Percentiles rank a stretch among this genome's conserved stretches.
These are phyloP conservation scores for Micractinium conductrix DNA, from an alignment of 139 green algal species.

Conservation along the genomic window DNA sequence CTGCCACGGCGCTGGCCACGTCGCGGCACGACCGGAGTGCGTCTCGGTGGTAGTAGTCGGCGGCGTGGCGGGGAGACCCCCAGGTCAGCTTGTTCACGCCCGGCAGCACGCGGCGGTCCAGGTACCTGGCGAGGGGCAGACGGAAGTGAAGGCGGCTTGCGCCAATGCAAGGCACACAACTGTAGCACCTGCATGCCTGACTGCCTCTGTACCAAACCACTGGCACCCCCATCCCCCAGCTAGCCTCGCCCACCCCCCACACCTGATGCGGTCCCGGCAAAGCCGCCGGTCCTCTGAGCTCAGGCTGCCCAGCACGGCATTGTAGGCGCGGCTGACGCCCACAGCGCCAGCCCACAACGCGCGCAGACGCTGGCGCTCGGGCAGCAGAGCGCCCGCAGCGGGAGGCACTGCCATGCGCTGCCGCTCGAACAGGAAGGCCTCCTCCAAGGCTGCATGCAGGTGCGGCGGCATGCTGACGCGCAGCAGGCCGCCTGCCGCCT, in stretches of 20 bases:
- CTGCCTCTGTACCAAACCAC: neutral
- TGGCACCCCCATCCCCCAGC: neutral
- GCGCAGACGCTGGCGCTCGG: slow-evolving; percentile 10
- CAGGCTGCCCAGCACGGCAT: slow-evolving; percentile 67
- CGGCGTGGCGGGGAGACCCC: neutral
- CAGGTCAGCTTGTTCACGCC: slow-evolving; percentile 79
- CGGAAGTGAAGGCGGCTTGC: neutral
- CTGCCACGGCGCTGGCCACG: slow-evolving; percentile 66
- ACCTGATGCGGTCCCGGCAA: slow-evolving; percentile 84
- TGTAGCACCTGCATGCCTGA: neutral
- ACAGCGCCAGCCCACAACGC: neutral
- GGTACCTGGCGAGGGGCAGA: slow-evolving; percentile 10
- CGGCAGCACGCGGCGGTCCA: slow-evolving; percentile 87
- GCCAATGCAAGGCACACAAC: too few species aligned
- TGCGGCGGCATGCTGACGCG: slow-evolving; percentile 84
- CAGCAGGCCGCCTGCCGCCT: slow-evolving; percentile 71
- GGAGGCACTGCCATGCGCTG: slow-evolving; percentile 18
- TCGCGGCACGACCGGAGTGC: slow-evolving; percentile 68
- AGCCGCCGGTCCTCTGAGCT: slow-evolving; percentile 81
- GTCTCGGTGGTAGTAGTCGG: slow-evolving; percentile 41
- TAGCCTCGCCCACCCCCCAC: slow-evolving; percentile 18
- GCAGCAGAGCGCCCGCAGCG: neutral
- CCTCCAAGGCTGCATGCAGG: slow-evolving; percentile 74
- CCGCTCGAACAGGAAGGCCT: slow-evolving; percentile 45
- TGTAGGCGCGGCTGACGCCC: slow-evolving; percentile 11